Base-by-base conservation (phyloP, 805 yeast genomes). In the Yarrowia sp. region DNA sequence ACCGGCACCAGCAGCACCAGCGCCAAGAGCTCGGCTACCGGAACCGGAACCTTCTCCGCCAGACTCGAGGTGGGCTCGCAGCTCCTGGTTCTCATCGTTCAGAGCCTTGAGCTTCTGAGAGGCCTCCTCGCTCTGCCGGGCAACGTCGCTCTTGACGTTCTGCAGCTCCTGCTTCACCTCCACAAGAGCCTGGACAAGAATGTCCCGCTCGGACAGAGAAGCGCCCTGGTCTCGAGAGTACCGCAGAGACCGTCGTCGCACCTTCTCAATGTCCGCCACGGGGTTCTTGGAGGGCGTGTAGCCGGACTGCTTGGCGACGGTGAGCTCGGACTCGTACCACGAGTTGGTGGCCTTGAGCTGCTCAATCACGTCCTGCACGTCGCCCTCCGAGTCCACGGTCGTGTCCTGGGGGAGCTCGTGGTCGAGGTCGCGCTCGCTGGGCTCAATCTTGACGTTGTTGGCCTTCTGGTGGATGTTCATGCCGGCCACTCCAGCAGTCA, bases 311-410 rank as follows among this genome's bases (percentile, higher is more conserved):
- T 66, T 69, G 9, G 76, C 76, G 33, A 71, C 70, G 9, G 73
- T 70, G 20, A 74, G 71, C 64, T 74, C 76, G 8, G 71, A 55
- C 67, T 74, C 76, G 66, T 74, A 74, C 76, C 76, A 74, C 8
- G 75, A 69, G 58, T 74, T 74, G 38, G 76, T 73, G 5, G 75
- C 76, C 68, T 73, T 74, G 39, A 74, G 70, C 42, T 71, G 71
- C 60, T 74, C 76, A 39, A 74, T 50, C 9, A 71, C 75, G 55
- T 73, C 73, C 83, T 95, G 68, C 96, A 97, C 66, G 46, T 61
- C 66, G 8, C 46, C 66, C 36, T 61, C 55, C 38, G 38, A 36
- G 38, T 36, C 38, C 38, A 12, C 38, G 38, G 38, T 36, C 38
- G 38, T 9, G 13, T 36, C 38, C 13, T 9, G 38, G 10, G 10